These are phyloP conservation scores for Logfia minima DNA, from an alignment of 129 eudicot species.

Conservation along the genomic window DNA sequence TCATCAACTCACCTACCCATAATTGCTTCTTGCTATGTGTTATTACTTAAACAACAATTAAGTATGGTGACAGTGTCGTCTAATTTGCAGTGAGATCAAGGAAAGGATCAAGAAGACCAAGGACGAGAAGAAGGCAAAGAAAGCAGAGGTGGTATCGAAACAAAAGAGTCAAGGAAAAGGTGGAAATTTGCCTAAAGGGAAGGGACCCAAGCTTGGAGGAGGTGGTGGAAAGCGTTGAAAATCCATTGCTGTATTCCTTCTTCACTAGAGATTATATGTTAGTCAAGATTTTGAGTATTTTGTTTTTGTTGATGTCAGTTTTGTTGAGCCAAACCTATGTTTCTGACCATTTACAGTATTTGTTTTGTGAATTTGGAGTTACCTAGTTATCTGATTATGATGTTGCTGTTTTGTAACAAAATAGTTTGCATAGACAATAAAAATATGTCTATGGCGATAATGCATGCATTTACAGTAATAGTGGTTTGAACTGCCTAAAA, in stretches of 20 bases:
- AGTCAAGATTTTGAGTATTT: not conserved
- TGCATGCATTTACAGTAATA: too few species aligned
- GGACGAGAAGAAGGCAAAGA: slow-evolving; percentile 64
- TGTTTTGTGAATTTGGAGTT: not conserved
- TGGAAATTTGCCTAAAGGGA: slow-evolving; percentile 39
- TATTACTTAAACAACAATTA: not conserved
- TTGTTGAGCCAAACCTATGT: not conserved
- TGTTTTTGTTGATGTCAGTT: not conserved
- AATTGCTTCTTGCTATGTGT: not conserved
- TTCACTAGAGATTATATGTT: not conserved
- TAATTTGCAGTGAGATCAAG: slow-evolving; percentile 45
- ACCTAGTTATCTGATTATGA: not conserved
- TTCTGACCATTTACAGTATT: not conserved
- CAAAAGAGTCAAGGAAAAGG: slow-evolving; percentile 43
- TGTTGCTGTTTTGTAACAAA: not conserved
- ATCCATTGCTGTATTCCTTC: not conserved
- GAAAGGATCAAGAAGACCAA: slow-evolving; percentile 60
- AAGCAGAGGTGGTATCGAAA: slow-evolving; percentile 51
- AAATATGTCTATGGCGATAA: too few species aligned
- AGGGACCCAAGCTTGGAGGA: slow-evolving; percentile 57
- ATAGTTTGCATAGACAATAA: too few species aligned
- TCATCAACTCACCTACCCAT: not conserved
- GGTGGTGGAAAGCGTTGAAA: slow-evolving; percentile 62
- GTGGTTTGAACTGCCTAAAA: too few species aligned
- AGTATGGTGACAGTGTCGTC: too few species aligned